Base-by-base conservation (phyloP, 176 grass and related monocot genomes). In the Cenchrus purpureus region DNA sequence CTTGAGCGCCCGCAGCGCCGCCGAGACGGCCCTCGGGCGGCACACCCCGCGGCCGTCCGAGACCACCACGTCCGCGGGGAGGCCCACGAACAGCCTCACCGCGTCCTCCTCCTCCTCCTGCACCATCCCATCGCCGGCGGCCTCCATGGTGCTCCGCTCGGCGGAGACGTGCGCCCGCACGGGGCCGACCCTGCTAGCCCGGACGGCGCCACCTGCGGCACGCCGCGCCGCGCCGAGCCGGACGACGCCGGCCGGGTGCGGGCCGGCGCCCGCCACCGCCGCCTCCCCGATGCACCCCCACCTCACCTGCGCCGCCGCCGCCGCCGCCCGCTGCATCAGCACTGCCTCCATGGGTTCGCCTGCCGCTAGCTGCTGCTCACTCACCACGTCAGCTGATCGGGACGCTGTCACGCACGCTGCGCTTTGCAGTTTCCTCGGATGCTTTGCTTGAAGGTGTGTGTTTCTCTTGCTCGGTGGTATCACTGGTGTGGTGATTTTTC, bases 1-100 rank as follows among this genome's bases (percentile, higher is more conserved):
- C 67, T 87, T 86, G 0, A 98, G 79, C 25, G 95, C 93, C 0
- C 93, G 92, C 16, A 98, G 65, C 29, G 91, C 95, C 16, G 91
- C 87, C 8, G 77, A 74, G 15, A 98, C 82, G 68, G 85, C 95
- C 81, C 52, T 59, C 12, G 79, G 46, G 50, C 92, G 82, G 83
- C 90, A 89, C 59, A 91, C 84, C 40, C 62, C 43, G 44, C 80
- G 14, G 63, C 68, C 73, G 63, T 71, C 87, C 4, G 91, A 85
- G 10, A 73, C 71, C 71, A 95, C 91, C 32, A 77, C 65, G 80
- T 98, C 91, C 78, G 90, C 49, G 13, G 93, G 95, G 17, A 98
- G 81, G 42, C 95, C 95, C 70, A 98, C 89, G 64, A 92, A 95
- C 46, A 98, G 49, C 85, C 84, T 65, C 67, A 70, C 87, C 64